Base-by-base conservation (phyloP, 306 rosid species). In the Fagus sylvatica region DNA sequence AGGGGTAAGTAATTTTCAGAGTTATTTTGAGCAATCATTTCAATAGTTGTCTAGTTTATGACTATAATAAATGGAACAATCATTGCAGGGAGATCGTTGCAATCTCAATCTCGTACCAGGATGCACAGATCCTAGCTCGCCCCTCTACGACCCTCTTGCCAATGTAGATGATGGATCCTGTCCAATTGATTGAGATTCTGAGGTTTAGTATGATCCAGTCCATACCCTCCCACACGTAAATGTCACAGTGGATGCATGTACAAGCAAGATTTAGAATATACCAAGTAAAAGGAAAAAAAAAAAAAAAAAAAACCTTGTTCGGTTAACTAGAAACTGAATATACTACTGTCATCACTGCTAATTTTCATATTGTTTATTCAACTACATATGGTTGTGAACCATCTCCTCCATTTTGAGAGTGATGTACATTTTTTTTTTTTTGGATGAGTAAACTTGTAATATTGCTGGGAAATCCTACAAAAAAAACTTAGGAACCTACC, bases 81-180 rank as follows among this genome's bases (percentile, higher is more conserved):
- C n/a, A 7, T 2, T 62, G 84, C 89, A 95, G 98, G 98, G 97
- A 12, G 98, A 92, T 75, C 91, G 98, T 13, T 95, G 98, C 67
- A 74, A 85, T 56, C 88, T 95, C 71, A 57, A 95, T 84, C 83
- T 95, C 10, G 84, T 92, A 41, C 32, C 9, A 2, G 97, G 98
- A 17, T 95, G 98, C 86, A 81, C 88, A n/a, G 98, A 95, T 81
- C 98, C 98, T 9, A 85, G 81, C 82, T 92, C 98, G 0, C 88
- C 73, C 19, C 0, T 75, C 0, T 95, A 87, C 73, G 10, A 95
- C 53, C 98, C 98, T 1, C 81, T 90, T 39, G 98, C 98, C 75
- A 95, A 89, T 81, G 91, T 92, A 46, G 98, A 95, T 22, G 98
- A 95, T 67, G 98, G 98, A 56, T 73, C 98, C 22, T 95, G 97